Evolutionary conservation across 2,329 filamentous ascomycete species (phyloP).

Genomic region (Xylaria sp.): DNA sequence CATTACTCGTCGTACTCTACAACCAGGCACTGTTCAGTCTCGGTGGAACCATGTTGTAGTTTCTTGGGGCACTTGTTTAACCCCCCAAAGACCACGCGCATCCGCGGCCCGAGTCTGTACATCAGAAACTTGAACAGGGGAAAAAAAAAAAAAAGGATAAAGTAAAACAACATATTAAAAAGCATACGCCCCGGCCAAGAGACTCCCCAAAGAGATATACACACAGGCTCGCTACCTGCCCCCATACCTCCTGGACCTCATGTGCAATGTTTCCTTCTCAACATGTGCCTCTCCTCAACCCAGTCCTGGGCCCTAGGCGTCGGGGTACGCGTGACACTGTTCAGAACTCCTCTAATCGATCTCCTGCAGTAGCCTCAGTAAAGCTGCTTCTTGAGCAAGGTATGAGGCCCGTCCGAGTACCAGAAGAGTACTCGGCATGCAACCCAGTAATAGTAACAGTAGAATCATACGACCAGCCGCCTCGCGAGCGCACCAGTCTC

Average conservation of each 20-base stretch:
- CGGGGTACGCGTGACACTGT: not conserved
- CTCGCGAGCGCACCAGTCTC: slow-evolving; percentile 18
- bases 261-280: slow-evolving; percentile 14
- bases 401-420: slow-evolving; percentile 12
- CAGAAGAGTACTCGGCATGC: slow-evolving; percentile 8
- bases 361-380: not conserved
- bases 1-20: slow-evolving; percentile 33
- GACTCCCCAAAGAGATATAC: slow-evolving; percentile 36
- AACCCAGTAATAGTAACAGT: slow-evolving; percentile 12
- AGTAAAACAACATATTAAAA: slow-evolving; percentile 40
- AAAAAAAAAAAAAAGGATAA: slow-evolving; percentile 28
- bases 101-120: slow-evolving; percentile 27
- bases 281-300: not conserved
- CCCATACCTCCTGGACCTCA: slow-evolving; percentile 20
- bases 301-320: not conserved
- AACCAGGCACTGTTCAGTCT: slow-evolving; percentile 28
- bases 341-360: not conserved
- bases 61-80: slow-evolving; percentile 15
- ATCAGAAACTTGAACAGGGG: slow-evolving; percentile 10
- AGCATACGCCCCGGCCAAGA: slow-evolving; percentile 33
- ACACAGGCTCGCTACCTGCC: slow-evolving; percentile 21
- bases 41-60: slow-evolving; percentile 20
- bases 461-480: slow-evolving; percentile 12
- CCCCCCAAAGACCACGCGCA: slow-evolving; percentile 10
- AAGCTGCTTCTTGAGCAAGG: not conserved